Evolutionary conservation across 1,139 yeast species (phyloP), one percentile per base, ranked within the genome.

Genomic region (Geotrichum restrictum): DNA sequence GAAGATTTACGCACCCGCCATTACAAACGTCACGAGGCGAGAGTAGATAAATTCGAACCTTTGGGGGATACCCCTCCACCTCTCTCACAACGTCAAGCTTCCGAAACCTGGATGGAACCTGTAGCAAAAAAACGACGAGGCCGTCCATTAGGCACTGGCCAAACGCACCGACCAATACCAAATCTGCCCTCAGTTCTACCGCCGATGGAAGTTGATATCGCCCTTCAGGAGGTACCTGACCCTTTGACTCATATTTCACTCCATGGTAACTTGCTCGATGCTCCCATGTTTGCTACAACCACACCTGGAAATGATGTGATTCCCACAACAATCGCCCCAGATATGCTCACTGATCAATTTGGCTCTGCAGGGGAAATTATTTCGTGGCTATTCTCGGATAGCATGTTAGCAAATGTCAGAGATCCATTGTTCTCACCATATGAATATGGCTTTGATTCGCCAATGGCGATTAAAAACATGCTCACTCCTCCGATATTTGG

Each of bases 381-480:
- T 21, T 62, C 69, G 16, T 68, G 71, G 71, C 59, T 68, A 22
- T 68, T 68, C 48, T 67, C 71, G 1, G 71, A 68, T 39, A 66
- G 66, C 19, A 56, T 64, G 57, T 52, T 64, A 42, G 61, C 67
- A 6, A 62, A 60, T 43, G 60, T 61, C 13, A 56, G 63, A 19
- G 69, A 65, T 38, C 63, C 65, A 5, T 56, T 63, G 36, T 52
- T 62, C 14, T 64, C 68, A 3, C 67, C 65, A 21, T 56, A 68
- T 3, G 57, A 60, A 38, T 57, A 61, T 45, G 14, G 48, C 13
- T 18, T 29, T 13, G 70, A 67, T 55, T 72, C 61, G 62, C 76
- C 67, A 50, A 64, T 58, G 67, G 71, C 66, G 58, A 66, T 64
- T 62, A 74, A 52, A 61, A 69, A 55, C 58, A 68, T 56, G 64